A percentile compares a stretch with the other conserved stretches of the same genome.
Conservation (phyloP, 257 asterid genomes). For the Coffea eugenioides region DNA sequence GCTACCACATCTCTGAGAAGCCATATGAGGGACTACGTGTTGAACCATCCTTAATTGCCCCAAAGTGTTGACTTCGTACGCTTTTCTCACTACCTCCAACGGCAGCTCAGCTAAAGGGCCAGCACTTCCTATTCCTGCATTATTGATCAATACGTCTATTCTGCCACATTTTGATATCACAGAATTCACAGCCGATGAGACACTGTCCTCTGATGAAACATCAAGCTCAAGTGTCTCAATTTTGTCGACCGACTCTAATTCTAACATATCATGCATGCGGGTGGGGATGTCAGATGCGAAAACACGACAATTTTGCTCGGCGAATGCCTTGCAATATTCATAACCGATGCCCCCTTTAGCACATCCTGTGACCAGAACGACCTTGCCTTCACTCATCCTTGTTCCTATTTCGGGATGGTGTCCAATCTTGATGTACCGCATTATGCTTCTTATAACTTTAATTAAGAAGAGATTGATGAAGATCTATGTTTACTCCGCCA, state of each 20-base stretch:
- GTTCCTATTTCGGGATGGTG: neutral
- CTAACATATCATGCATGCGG: constrained; percentile 42
- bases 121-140: constrained; percentile 67
- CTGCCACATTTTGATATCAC: constrained; percentile 46
- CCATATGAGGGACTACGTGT: constrained; percentile 70
- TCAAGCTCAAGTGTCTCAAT: constrained; percentile 61
- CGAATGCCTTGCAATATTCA: constrained; percentile 76
- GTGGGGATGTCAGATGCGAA: constrained; percentile 50
- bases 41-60: constrained; percentile 65
- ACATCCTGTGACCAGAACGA: constrained; percentile 72
- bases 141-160: constrained; percentile 63
- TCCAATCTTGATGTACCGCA: neutral
- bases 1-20: constrained; percentile 34
- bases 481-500: constrained; percentile 25
- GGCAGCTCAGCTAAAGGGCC: constrained; percentile 78
- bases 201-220: constrained; percentile 61
- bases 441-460: neutral
- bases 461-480: neutral
- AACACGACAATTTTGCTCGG: constrained; percentile 55
- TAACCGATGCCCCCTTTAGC: constrained; percentile 84
- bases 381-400: constrained; percentile 41
- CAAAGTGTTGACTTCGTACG: constrained; percentile 59
- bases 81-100: constrained; percentile 34
- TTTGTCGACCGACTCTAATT: constrained; percentile 32
- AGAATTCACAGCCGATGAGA: constrained; percentile 31